Base-by-base conservation (phyloP, 2,329 filamentous ascomycete species). In the Fusarium mexicanum region DNA sequence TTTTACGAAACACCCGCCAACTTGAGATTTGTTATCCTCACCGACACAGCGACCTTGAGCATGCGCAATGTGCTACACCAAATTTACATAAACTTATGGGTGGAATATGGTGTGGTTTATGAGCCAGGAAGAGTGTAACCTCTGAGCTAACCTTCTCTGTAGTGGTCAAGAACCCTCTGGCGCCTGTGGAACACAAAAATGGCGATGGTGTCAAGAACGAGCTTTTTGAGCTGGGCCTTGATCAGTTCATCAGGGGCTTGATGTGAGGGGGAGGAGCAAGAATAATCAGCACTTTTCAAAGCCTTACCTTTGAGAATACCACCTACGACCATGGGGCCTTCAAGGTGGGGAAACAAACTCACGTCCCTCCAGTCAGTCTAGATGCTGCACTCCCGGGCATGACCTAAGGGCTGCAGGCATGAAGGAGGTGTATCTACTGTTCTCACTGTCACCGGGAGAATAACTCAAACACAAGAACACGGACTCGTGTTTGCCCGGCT, bases 1-100 rank as follows among this genome's bases (percentile, higher is more conserved):
- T 99, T 97, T 87, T 99, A 98, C 88, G 96, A 99, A 87, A 98
- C 96, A 18, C 95, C 95, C 2, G 96, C 95, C 60, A 97, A 94
- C 82, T 91, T 97, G 83, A 97, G 98, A 81, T 97, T 98, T 81
- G 95, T 98, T 80, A 94, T 99, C 92, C 88, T 98, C 80, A 98
- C 96, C 31, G 96, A 98, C 84, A 94, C 93, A 43, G 93, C 91
- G 76, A 93, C 94, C 66, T 90, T 93, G 76, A 98, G 95, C 83
- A 96, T 99, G 91, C 91, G 95, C 50, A 94, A 97, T 78, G 96
- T 97, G 29, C 85, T 99, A 79, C 95, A 99, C 82, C 96, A 99
- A 87, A 98, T 99, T 72, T 99, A 98, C 83, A 97, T 98, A 67
- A 98, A 97, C 82, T 89, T 98, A 31, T 99, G 96, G 86, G 96